Evolutionary conservation across 2,329 filamentous ascomycete genomes (phyloP).

Genomic region (Sporothrix dimorphospora): DNA sequence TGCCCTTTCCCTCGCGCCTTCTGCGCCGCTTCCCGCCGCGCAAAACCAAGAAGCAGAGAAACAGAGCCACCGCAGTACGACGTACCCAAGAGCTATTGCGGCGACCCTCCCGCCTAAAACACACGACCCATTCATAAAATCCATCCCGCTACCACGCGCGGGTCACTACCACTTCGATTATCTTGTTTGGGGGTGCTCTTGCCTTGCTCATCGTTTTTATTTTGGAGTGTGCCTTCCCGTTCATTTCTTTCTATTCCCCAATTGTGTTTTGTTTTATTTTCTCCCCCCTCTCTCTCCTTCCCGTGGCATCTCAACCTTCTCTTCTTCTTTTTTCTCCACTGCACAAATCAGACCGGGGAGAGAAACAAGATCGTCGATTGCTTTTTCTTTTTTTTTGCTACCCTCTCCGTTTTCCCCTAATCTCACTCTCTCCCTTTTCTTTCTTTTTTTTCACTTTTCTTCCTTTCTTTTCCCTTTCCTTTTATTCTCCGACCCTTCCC

Average conservation of each 20-base stretch:
- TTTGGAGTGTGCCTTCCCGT: not conserved
- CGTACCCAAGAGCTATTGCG: not conserved
- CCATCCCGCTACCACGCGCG: conserved; percentile 8
- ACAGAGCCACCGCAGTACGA: not conserved
- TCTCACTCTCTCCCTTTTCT: not conserved
- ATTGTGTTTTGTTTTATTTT: conserved; percentile 11
- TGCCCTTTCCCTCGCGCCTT: not conserved
- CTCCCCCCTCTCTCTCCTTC: not conserved
- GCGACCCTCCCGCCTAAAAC: conserved; percentile 10
- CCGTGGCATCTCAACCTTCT: not conserved
- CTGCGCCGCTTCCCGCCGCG: not conserved
- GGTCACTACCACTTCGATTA: not conserved
- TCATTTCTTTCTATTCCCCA: not conserved
- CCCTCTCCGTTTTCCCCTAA: not conserved
- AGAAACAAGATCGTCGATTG: not conserved
- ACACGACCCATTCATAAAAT: conserved; percentile 9
- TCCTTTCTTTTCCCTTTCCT: not conserved
- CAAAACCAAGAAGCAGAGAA: not conserved
- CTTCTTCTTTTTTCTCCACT: not conserved
- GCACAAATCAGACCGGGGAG: not conserved
- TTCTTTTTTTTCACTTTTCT: not conserved
- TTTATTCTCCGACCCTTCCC: not conserved
- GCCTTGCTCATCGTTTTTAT: not conserved
- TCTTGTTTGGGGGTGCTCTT: not conserved
- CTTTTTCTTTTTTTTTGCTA: not conserved